Evolutionary conservation across 805 yeast species (phyloP).

Genomic region (Candida ascalaphidarum): DNA sequence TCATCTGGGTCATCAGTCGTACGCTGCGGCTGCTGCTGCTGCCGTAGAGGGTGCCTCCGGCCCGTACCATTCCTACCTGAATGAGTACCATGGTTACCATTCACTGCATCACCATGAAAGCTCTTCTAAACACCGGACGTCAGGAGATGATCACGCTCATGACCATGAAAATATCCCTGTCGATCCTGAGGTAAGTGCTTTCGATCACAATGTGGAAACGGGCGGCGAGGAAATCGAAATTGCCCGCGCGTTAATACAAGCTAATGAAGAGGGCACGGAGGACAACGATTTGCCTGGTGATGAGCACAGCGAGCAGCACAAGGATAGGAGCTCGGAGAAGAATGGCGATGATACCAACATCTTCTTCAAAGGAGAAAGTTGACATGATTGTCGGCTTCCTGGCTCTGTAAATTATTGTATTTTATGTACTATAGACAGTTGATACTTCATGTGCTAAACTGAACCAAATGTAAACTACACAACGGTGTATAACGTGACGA

Average conservation of each 20-base stretch:
- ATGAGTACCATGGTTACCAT: conserved; percentile 5
- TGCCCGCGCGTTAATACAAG: conserved; percentile 58
- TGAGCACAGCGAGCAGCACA: no score
- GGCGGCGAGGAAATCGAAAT: conserved; percentile 53
- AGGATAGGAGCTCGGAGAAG: no score
- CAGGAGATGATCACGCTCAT: conserved; percentile 3
- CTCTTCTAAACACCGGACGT: conserved; percentile 1
- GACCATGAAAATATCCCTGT: conserved; percentile 33
- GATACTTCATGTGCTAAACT: no score
- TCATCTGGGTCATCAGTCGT: conserved; percentile 6
- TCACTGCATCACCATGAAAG: conserved; percentile 2
- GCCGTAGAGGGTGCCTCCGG: conserved; percentile 15
- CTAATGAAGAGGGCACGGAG: conserved; percentile 32
- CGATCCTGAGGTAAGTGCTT: conserved; percentile 51
- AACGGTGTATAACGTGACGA: no score
- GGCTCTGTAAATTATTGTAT: no score
- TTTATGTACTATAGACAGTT: no score
- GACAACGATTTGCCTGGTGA: conserved; percentile 2
- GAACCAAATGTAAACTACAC: no score
- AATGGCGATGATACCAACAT: conserved; percentile 8
- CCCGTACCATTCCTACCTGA: conserved; percentile 10
- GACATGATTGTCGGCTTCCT: no score
- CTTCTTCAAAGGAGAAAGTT: conserved; percentile 8
- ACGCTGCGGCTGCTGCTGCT: conserved; percentile 28
- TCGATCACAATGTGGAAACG: conserved; percentile 11